phyloP scores from a whole-genome alignment of 768 basidiomycete genomes.

The Suillus subalutaceus region DNA sequence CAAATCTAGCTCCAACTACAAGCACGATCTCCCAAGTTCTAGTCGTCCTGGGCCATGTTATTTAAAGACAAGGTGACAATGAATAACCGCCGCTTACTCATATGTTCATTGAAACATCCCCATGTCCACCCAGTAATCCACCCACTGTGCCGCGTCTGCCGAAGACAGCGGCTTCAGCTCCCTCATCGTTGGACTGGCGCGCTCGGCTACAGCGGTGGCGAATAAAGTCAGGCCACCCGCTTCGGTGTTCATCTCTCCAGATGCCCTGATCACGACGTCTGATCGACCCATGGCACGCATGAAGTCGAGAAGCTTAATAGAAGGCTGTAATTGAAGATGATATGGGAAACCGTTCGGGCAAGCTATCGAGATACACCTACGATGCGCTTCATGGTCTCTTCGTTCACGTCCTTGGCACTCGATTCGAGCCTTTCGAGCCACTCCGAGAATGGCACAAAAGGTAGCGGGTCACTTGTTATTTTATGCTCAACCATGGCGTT shows the following conservation, averaged over 20 bases:
- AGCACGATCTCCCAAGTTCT: not conserved
- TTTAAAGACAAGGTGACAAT: not conserved
- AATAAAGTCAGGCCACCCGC: conserved; percentile 16
- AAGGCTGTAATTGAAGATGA: conserved; percentile 22
- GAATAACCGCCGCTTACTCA: not conserved
- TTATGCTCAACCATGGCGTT: conserved; percentile 6
- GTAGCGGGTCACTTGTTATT: conserved; percentile 18
- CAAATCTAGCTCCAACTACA: not conserved
- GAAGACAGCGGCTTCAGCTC: conserved; percentile 23
- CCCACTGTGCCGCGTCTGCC: conserved; percentile 31
- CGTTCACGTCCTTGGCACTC: conserved; percentile 9
- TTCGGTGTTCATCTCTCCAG: not conserved
- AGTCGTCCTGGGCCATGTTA: no score
- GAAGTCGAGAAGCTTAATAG: conserved; percentile 33
- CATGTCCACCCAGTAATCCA: conserved; percentile 37
- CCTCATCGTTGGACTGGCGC: conserved; percentile 34
- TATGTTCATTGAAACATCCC: conserved; percentile 16
- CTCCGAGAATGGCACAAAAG: conserved; percentile 29
- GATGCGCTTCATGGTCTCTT: conserved; percentile 27
- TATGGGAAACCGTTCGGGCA: not conserved
- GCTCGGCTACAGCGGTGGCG: conserved; percentile 27
- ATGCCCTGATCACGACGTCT: conserved; percentile 16
- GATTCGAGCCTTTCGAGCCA: conserved; percentile 30
- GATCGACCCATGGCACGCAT: conserved; percentile 22
- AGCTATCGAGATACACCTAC: conserved; percentile 20